Base-by-base conservation (phyloP, 2,329 filamentous ascomycete genomes). In the Drechslerella stenobrocha region DNA sequence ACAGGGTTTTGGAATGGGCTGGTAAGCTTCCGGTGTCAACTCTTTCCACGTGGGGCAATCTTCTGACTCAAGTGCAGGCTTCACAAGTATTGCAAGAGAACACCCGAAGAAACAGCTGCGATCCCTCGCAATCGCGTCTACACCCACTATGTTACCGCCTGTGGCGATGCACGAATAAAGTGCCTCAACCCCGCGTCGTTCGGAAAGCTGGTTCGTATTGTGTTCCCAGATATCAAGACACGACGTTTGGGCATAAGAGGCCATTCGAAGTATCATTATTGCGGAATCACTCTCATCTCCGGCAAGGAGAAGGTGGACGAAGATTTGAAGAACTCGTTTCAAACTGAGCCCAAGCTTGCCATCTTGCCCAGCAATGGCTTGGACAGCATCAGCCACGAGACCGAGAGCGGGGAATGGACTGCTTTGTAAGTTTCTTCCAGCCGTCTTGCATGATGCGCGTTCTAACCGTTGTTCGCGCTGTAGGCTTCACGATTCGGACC, bases 231-330 rank as follows among this genome's bases (percentile, higher is more conserved):
- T 40, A 86, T 98, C 20, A 92, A 95, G 77, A 98, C 93, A 28
- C 83, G 93, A 64, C 84, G 93, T 70, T 81, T 98, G 9, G 93
- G 93, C 70, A 91, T 97, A 46, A 85, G 93, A 53, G 93, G 93
- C 70, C 92, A 97, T 78, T 98, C 93, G 11, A 98, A 98, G 76
- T 98, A 98, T 76, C 93, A 98, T 77, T 98, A 98, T 74, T 73
- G 72, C 58, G 72, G 72, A 37, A 73, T 73, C 57, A 72, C 71
- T 35, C 67, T 73, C 18, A 72, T 71, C 44, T 81, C 81, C 48
- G 80, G 82, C 70, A 76, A 82, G 23, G 61, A 66, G 28, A 66
- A 66, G 44, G 18, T 59, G 40, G 61, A 66, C 18, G 61, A 66
- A 20, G 61, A 66, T 40, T 44, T 66, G 53, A 66, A 66, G 53